These are phyloP conservation scores for Seiridium unicorne DNA, from an alignment of 2,329 filamentous ascomycete species.

Conservation along the genomic window DNA sequence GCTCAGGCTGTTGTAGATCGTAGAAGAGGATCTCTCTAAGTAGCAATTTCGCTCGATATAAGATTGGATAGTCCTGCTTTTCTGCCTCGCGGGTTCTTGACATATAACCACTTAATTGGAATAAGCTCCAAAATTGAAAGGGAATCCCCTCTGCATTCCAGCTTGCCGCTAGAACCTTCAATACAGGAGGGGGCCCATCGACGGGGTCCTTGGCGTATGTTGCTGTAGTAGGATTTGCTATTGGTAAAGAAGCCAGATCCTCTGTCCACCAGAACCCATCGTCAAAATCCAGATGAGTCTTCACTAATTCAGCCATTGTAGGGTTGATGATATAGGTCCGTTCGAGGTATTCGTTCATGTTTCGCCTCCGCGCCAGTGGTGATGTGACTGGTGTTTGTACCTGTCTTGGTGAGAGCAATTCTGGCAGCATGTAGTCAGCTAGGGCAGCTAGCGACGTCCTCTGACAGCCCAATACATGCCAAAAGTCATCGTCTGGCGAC, in stretches of 20 bases:
- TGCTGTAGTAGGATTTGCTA: constrained; percentile 34
- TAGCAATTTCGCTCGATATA: constrained; percentile 54
- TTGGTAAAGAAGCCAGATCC: constrained; percentile 40
- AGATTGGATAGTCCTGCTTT: constrained; percentile 44
- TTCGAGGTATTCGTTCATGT: constrained; percentile 52
- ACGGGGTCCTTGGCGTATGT: constrained; percentile 36
- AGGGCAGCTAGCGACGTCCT: constrained; percentile 46
- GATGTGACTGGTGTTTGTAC: constrained; percentile 50
- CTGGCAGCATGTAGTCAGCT: constrained; percentile 49
- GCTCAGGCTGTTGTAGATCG: constrained; percentile 48
- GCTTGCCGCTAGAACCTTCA: constrained; percentile 50
- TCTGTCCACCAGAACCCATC: constrained; percentile 60
- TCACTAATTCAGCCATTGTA: constrained; percentile 39
- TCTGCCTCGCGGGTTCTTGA: constrained; percentile 48
- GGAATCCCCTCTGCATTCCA: constrained; percentile 47
- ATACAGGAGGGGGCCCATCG: constrained; percentile 44
- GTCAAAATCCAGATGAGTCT: constrained; percentile 48
- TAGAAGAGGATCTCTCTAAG: constrained; percentile 54
- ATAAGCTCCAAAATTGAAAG: constrained; percentile 52
- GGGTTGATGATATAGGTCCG: constrained; percentile 40
- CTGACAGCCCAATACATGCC: constrained; percentile 50
- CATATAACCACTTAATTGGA: constrained; percentile 48
- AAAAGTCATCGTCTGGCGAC: constrained; percentile 41
- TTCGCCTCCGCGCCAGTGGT: constrained; percentile 45
- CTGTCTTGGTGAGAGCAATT: constrained; percentile 45